Evolutionary conservation across 1,139 yeast genomes (phyloP).

Genomic region (Taiozyma sp.): DNA sequence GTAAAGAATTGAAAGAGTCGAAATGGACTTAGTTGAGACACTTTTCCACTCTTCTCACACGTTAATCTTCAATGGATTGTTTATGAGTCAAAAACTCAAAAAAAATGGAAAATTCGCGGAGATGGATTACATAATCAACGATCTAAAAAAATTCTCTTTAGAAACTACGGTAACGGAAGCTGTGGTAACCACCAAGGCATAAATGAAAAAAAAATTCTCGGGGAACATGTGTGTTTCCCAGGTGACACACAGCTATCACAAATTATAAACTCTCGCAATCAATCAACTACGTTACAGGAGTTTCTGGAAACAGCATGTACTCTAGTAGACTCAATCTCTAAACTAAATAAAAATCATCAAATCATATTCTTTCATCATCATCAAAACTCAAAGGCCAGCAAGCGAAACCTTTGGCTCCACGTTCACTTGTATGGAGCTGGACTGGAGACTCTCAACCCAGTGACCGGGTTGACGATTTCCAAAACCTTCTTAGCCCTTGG

Average conservation of each 20-base stretch:
- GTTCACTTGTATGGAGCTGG: slow-evolving; percentile 33
- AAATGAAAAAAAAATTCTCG: neutral
- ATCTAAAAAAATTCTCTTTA: neutral
- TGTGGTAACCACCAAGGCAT: neutral
- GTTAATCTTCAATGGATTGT: too few relatives aligned
- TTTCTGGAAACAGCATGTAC: neutral
- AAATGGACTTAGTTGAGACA: too few relatives aligned
- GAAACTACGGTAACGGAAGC: neutral
- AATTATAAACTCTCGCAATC: neutral
- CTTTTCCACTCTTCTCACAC: too few relatives aligned
- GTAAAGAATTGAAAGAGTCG: neutral
- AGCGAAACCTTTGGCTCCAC: neutral
- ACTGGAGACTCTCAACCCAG: slow-evolving; percentile 61
- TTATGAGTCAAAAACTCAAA: neutral
- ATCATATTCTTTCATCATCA: neutral
- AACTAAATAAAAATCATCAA: neutral
- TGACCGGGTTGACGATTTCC: slow-evolving; percentile 75
- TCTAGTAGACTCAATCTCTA: neutral
- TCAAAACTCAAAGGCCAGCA: neutral
- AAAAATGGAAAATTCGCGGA: neutral
- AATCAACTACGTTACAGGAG: neutral
- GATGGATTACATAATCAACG: neutral
- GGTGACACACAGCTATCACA: neutral
- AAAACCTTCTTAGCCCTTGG: slow-evolving; percentile 58
- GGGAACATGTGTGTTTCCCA: neutral